A percentile compares a stretch with the other conserved stretches of the same genome.
Conservation (phyloP, 179 eudicot species). For the Silene noctiflora region DNA sequence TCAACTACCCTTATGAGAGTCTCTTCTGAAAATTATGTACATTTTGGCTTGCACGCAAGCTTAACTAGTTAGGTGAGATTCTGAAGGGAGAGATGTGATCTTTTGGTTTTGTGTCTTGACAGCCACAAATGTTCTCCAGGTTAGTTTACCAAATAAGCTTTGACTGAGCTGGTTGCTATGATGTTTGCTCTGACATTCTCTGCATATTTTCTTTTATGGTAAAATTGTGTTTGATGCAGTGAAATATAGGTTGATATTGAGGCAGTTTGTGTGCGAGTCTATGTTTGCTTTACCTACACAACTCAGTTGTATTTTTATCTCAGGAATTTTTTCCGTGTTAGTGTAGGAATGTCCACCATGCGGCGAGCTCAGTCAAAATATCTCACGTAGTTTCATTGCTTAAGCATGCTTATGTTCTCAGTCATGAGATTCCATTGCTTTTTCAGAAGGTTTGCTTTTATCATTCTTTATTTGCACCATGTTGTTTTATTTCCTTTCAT, state of each 20-base stretch:
- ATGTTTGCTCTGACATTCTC: neutral
- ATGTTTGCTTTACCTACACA: neutral
- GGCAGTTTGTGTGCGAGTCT: neutral
- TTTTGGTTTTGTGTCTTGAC: neutral
- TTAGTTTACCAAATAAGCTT: neutral
- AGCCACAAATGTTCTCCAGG: neutral
- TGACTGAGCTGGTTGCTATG: neutral
- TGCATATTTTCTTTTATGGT: neutral
- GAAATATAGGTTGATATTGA: neutral
- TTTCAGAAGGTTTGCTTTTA: constrained; percentile 59
- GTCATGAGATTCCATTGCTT: constrained; percentile 74
- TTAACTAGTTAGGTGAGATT: too few relatives aligned
- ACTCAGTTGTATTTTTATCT: neutral
- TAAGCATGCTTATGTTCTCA: constrained; percentile 59
- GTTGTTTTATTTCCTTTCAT: neutral
- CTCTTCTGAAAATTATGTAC: too few relatives aligned
- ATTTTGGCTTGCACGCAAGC: too few relatives aligned
- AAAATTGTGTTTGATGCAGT: neutral
- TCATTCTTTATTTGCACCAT: neutral
- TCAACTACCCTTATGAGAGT: too few relatives aligned
- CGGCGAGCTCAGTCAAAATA: constrained; percentile 38
- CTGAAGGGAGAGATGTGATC: too few relatives aligned
- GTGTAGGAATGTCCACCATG: constrained; percentile 45
- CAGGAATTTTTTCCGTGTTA: constrained; percentile 4
- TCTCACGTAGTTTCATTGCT: constrained; percentile 44